Percentiles rank a stretch among this genome's conserved stretches.
Conservation (phyloP, 2,329 filamentous ascomycete genomes). For the Fusarium tupiense region DNA sequence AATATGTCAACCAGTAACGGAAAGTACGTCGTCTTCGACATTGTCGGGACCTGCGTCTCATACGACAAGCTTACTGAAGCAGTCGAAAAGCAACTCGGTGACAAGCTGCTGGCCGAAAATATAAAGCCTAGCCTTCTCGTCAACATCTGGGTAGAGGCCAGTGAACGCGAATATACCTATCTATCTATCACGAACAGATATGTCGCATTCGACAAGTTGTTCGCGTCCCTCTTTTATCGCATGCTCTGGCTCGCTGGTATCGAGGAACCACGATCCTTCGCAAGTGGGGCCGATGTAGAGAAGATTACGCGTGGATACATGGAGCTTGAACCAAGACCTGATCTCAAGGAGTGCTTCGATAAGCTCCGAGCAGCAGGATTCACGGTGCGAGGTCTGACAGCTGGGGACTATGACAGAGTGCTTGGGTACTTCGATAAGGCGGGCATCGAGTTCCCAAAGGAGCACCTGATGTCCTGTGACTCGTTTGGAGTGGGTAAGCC, state of each 20-base stretch:
- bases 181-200: constrained; percentile 54
- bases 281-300: constrained; percentile 54
- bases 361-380: constrained; percentile 30
- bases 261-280: constrained; percentile 52
- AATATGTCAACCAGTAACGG: background rate
- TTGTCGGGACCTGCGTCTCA: constrained; percentile 27
- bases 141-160: constrained; percentile 57
- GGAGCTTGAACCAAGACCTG: constrained; percentile 3
- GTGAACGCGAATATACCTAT: constrained; percentile 61
- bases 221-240: constrained; percentile 59
- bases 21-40: constrained; percentile 34
- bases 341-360: constrained; percentile 22
- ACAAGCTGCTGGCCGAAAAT: constrained; percentile 49
- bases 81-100: constrained; percentile 54
- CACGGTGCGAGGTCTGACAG: constrained; percentile 27
- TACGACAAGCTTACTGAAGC: constrained; percentile 41
- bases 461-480: constrained; percentile 32
- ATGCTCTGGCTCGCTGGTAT: constrained; percentile 57
- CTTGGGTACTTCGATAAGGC: constrained; percentile 29
- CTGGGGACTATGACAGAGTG: constrained; percentile 26
- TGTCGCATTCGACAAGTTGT: constrained; percentile 53
- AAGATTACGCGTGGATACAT: constrained; percentile 45
- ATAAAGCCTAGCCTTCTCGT: constrained; percentile 56
- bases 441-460: constrained; percentile 22
- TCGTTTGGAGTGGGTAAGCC: constrained; percentile 32